Percentiles rank a stretch among this genome's conserved stretches.
These are phyloP conservation scores for Colletotrichum scovillei DNA, from an alignment of 2,329 filamentous ascomycete species.

Conservation along the genomic window DNA sequence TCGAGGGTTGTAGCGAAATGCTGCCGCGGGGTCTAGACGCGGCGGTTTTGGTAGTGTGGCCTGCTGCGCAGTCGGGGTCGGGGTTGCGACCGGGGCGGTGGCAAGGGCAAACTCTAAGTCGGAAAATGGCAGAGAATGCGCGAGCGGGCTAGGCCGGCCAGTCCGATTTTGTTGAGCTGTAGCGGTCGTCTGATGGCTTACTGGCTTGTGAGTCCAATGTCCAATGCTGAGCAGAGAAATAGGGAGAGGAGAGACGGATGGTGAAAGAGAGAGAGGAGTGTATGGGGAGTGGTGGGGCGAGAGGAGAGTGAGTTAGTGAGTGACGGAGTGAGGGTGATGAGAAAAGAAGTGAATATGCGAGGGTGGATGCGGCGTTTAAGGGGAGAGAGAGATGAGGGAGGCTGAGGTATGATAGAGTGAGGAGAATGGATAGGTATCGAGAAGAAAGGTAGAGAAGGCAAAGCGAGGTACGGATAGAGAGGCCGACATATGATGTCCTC, in stretches of 20 bases:
- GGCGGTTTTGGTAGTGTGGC: constrained; percentile 28
- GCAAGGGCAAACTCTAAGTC: constrained; percentile 35
- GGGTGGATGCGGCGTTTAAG: background rate
- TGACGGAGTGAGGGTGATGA: background rate
- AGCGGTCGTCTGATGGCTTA: background rate
- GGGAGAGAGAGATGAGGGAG: background rate
- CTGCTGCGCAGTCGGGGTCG: constrained; percentile 29
- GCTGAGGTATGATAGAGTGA: background rate
- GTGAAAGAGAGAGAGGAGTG: background rate
- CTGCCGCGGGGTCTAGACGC: constrained; percentile 29
- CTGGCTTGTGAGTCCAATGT: background rate
- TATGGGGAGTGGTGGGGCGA: background rate
- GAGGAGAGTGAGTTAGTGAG: background rate
- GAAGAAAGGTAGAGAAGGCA: background rate
- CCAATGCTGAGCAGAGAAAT: background rate
- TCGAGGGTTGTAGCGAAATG: constrained; percentile 19
- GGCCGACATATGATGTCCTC: constrained; percentile 10
- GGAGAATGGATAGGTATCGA: background rate
- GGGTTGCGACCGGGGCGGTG: constrained; percentile 33
- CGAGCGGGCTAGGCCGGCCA: constrained; percentile 29
- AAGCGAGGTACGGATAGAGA: background rate
- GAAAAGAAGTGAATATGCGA: background rate
- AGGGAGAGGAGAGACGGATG: background rate
- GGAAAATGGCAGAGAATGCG: constrained; percentile 20
- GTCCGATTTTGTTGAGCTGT: constrained; percentile 24